Conservation (phyloP, 2,329 filamentous ascomycete genomes). For the Pestalotiopsis sp. region DNA sequence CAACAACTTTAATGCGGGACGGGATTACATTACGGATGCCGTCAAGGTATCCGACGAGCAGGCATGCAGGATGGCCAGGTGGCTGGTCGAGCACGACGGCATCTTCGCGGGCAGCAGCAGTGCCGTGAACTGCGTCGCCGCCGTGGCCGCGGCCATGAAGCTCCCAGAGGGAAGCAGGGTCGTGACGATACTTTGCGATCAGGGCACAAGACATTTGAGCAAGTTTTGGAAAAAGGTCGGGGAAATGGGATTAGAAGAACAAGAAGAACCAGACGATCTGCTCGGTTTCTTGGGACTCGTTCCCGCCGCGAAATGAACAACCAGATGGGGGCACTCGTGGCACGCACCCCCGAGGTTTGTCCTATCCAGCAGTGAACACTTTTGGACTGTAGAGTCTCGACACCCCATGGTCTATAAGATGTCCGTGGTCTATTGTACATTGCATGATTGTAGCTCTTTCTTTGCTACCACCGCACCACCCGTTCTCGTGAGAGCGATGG, state of each 20-base stretch:
- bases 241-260: slow-evolving; percentile 66
- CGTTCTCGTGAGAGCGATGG: slow-evolving; percentile 7
- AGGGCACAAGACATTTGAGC: slow-evolving; percentile 79
- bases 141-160: slow-evolving; percentile 67
- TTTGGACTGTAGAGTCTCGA: not conserved
- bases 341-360: not conserved
- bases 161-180: slow-evolving; percentile 66
- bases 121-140: slow-evolving; percentile 92
- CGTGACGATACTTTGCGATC: slow-evolving; percentile 85
- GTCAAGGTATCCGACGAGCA: slow-evolving; percentile 87
- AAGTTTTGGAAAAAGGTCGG: slow-evolving; percentile 82
- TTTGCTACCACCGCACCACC: not conserved
- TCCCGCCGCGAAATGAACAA: not conserved
- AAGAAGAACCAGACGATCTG: slow-evolving; percentile 48
- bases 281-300: slow-evolving; percentile 53
- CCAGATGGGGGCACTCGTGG: not conserved
- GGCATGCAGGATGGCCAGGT: slow-evolving; percentile 91
- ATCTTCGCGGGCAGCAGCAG: slow-evolving; percentile 94
- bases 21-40: slow-evolving; percentile 87
- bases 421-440: slow-evolving; percentile 11
- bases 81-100: slow-evolving; percentile 93
- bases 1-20: slow-evolving; percentile 85
- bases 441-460: not conserved
- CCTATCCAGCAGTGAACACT: not conserved
- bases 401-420: slow-evolving; percentile 3